A percentile compares a stretch with the other conserved stretches of the same genome.
phyloP scores from a whole-genome alignment of 495 filamentous ascomycete species.

The Penicillium maclennaniae region DNA sequence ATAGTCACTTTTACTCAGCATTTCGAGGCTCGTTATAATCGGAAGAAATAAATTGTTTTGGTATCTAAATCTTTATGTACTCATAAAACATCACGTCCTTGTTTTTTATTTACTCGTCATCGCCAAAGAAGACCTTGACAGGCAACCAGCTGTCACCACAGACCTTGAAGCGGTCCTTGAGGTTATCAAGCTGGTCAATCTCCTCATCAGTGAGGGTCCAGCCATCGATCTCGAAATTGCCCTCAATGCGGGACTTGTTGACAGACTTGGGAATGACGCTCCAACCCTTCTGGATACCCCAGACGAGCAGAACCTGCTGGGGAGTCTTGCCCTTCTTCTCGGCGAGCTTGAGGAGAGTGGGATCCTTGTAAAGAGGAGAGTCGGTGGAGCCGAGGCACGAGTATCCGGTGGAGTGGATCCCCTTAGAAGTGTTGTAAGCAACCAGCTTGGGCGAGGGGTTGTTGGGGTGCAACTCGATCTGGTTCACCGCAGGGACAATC shows the following conservation, averaged over 20 bases:
- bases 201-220: constrained; percentile 64
- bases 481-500: constrained; percentile 81
- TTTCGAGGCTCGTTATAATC: too few relatives aligned
- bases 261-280: constrained; percentile 70
- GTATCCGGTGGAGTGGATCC: constrained; percentile 67
- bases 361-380: constrained; percentile 54
- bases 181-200: constrained; percentile 55
- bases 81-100: constrained; percentile 8
- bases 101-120: constrained; percentile 60
- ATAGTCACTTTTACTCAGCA: too few relatives aligned
- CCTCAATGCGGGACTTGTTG: constrained; percentile 58
- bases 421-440: constrained; percentile 63
- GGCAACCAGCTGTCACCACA: constrained; percentile 68
- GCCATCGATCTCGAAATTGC: constrained; percentile 63
- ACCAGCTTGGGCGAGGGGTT: constrained; percentile 76
- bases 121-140: constrained; percentile 81
- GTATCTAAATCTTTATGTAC: constrained; percentile 19
- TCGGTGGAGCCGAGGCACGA: constrained; percentile 62
- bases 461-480: constrained; percentile 87
- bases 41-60: constrained; percentile 8
- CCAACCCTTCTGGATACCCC: constrained; percentile 70
- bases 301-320: constrained; percentile 63
- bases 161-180: constrained; percentile 71
- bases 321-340: constrained; percentile 63
- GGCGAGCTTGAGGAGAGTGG: constrained; percentile 55